These are phyloP conservation scores for Alternaria hordeiaustralica DNA, from an alignment of 2,329 filamentous ascomycete genomes.

Conservation along the genomic window DNA sequence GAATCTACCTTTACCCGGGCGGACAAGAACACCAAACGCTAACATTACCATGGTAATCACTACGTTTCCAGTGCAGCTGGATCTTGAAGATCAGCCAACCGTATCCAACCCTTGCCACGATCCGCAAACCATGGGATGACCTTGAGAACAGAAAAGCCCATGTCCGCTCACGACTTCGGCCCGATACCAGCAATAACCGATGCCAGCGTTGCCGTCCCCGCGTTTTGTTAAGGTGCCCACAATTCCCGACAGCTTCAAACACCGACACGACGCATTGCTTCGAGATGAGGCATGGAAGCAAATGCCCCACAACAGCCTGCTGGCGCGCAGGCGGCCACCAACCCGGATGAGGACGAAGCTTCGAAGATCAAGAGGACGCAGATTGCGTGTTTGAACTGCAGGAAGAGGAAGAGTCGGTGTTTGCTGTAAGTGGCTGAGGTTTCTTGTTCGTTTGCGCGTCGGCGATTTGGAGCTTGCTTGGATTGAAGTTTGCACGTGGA, in stretches of 20 bases:
- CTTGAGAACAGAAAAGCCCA: not conserved
- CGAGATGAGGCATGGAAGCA: conserved; percentile 20
- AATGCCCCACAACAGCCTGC: conserved; percentile 19
- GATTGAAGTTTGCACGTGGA: not conserved
- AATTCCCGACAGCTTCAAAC: conserved; percentile 20
- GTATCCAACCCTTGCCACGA: not conserved
- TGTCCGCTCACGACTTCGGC: conserved; percentile 1
- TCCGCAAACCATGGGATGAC: not conserved
- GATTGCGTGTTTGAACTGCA: conserved; percentile 43
- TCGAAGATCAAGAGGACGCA: conserved; percentile 31
- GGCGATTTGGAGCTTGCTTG: not conserved
- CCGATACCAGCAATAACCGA: conserved; percentile 14
- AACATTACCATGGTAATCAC: not conserved
- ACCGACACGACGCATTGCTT: conserved; percentile 14
- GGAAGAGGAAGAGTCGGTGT: conserved; percentile 50
- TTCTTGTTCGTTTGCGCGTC: conserved; percentile 6
- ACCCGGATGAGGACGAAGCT: conserved; percentile 24
- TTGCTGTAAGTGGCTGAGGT: conserved; percentile 42
- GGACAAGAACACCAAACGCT: not conserved
- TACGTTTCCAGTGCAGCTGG: not conserved
- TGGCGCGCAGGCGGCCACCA: conserved; percentile 12
- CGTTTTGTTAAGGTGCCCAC: conserved; percentile 2
- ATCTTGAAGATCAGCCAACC: not conserved
- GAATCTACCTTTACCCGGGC: not conserved
- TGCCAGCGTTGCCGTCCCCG: conserved; percentile 13